Evolutionary conservation across 2,329 filamentous ascomycete species (phyloP).

Genomic region (Paecilomyces variotii): DNA sequence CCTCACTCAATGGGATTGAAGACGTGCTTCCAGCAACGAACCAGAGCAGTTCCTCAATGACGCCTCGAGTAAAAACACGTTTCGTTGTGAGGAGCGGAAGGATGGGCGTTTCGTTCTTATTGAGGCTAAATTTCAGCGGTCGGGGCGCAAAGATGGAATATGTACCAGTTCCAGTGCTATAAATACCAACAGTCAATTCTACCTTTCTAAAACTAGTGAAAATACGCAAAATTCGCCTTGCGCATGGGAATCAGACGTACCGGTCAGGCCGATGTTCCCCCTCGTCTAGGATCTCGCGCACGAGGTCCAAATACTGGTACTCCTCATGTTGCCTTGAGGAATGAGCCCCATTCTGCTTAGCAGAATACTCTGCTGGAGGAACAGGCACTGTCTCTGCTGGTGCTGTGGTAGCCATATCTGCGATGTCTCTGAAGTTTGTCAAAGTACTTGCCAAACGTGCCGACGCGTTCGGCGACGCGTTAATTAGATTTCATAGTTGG

Average conservation of each 20-base stretch:
- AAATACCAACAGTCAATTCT: background rate
- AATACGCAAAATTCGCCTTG: background rate
- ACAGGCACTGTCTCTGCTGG: background rate
- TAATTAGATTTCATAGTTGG: background rate
- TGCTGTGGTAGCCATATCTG: conserved; percentile 1
- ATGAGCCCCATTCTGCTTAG: background rate
- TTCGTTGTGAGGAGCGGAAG: conserved; percentile 95
- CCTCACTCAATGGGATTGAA: conserved; percentile 64
- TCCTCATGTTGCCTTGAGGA: conserved; percentile 60
- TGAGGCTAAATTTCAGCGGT: conserved; percentile 76
- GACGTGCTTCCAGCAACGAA: conserved; percentile 83
- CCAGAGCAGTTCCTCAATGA: conserved; percentile 91
- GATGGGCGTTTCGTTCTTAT: conserved; percentile 48
- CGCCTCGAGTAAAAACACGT: conserved; percentile 84
- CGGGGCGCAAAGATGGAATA: conserved; percentile 79
- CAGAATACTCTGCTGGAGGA: background rate
- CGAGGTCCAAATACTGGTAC: conserved; percentile 84
- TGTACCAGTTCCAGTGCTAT: conserved; percentile 85
- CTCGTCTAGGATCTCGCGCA: conserved; percentile 69
- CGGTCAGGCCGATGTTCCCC: conserved; percentile 88
- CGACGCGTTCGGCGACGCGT: background rate
- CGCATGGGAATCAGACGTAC: conserved; percentile 34
- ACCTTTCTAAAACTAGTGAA: background rate
- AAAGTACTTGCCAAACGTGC: background rate
- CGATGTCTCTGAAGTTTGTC: background rate